phyloP scores from a whole-genome alignment of 2,329 filamentous ascomycete species.

The Acrocalymma vagum region DNA sequence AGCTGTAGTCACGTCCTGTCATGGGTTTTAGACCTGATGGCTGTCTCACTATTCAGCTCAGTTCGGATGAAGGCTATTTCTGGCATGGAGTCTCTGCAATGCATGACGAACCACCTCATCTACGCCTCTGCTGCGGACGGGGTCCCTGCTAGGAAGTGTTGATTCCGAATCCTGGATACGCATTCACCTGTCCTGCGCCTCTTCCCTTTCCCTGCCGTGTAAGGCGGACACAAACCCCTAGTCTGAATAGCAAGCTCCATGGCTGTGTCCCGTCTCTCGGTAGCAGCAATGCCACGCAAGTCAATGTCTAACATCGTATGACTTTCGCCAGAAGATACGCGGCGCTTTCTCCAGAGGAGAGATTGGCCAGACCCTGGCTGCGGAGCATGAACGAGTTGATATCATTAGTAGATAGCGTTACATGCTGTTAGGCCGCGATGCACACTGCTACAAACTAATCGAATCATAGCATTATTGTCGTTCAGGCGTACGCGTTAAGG shows the following conservation, averaged over 20 bases:
- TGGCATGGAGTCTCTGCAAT: conserved; percentile 6
- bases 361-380: conserved; percentile 9
- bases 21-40: no score
- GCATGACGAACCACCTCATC: conserved; percentile 5
- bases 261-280: conserved; percentile 7
- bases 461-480: conserved; percentile 7
- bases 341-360: conserved; percentile 3
- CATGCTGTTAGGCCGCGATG: conserved; percentile 5
- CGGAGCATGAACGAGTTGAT: conserved; percentile 10
- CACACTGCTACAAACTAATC: conserved; percentile 9
- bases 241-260: conserved; percentile 11
- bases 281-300: conserved; percentile 8
- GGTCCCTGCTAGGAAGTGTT: conserved; percentile 13
- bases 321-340: conserved; percentile 10
- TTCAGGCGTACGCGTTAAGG: conserved; percentile 7
- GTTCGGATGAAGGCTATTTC: conserved; percentile 9
- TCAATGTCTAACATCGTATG: conserved; percentile 9
- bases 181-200: conserved; percentile 9
- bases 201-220: no score
- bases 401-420: conserved; percentile 7
- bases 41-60: no score
- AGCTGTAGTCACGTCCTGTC: no score
- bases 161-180: conserved; percentile 10
- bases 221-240: conserved; percentile 11
- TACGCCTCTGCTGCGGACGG: conserved; percentile 8